These are phyloP conservation scores for Linderniella brevidens DNA, from an alignment of 257 asterid species.

Conservation along the genomic window DNA sequence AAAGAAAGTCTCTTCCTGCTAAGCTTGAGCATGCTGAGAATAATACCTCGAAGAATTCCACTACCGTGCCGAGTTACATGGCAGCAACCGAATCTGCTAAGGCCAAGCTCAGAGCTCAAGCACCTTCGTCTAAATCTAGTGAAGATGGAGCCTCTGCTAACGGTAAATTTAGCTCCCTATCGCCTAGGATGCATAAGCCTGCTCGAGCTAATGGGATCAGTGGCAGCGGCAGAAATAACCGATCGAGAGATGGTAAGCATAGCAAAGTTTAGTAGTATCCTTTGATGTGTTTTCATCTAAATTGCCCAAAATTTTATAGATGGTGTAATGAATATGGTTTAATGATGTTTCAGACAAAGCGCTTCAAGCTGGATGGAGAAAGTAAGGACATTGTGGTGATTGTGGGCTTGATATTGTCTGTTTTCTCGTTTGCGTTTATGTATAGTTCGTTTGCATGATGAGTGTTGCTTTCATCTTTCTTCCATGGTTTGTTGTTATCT, in stretches of 20 bases:
- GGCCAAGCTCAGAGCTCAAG: conserved; percentile 88
- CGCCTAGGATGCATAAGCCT: conserved; percentile 62
- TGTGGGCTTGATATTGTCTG: too few species aligned
- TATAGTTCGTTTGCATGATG: too few species aligned
- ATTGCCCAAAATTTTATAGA: not conserved
- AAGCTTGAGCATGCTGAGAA: conserved; percentile 61
- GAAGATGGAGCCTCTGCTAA: conserved; percentile 47
- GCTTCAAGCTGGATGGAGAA: conserved; percentile 4
- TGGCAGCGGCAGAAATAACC: conserved; percentile 15
- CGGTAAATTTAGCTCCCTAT: conserved; percentile 40
- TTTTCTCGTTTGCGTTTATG: too few species aligned
- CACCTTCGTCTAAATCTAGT: conserved; percentile 22
- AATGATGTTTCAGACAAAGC: not conserved
- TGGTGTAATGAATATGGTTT: not conserved
- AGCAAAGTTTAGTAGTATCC: not conserved
- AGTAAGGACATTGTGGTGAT: not conserved
- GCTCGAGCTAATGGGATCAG: conserved; percentile 43
- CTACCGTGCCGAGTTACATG: conserved; percentile 84
- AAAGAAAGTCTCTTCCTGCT: conserved; percentile 66
- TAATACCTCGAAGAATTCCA: conserved; percentile 49
- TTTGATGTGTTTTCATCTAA: not conserved
- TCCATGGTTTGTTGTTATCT: too few species aligned
- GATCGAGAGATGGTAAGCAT: conserved; percentile 57
- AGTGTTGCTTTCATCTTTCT: too few species aligned
- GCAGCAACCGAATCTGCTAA: conserved; percentile 84